Percentiles rank a stretch among this genome's conserved stretches.
phyloP scores from a whole-genome alignment of 1,284 basidiomycete genomes.

The Sparassis latifolia region DNA sequence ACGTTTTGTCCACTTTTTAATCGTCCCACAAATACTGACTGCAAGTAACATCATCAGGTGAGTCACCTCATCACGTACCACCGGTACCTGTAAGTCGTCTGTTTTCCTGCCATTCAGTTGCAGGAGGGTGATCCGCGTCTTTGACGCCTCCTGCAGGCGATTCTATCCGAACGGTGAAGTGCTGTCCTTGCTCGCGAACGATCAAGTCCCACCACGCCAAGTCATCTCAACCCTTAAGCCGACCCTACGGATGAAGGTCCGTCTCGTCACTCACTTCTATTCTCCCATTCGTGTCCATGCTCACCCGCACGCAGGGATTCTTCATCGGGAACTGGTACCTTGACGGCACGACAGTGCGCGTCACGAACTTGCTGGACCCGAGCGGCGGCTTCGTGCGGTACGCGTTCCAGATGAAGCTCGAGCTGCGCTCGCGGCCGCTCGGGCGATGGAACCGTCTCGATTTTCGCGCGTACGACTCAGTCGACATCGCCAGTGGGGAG shows the following conservation, averaged over 20 bases:
- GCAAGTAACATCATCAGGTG: constrained; percentile 33
- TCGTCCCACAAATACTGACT: constrained; percentile 5
- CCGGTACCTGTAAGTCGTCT: constrained; percentile 61
- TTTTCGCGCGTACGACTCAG: constrained; percentile 67
- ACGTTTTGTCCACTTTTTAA: constrained; percentile 23
- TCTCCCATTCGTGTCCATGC: background rate
- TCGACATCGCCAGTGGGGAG: constrained; percentile 74
- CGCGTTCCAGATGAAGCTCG: constrained; percentile 81
- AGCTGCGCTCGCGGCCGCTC: constrained; percentile 69
- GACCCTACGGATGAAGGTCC: constrained; percentile 72
- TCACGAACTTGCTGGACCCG: constrained; percentile 57
- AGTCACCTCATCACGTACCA: constrained; percentile 78
- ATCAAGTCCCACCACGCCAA: constrained; percentile 67
- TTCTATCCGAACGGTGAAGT: constrained; percentile 87
- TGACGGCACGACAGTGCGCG: constrained; percentile 47
- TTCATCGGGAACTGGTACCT: constrained; percentile 66
- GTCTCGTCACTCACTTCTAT: constrained; percentile 1
- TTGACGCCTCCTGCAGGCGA: constrained; percentile 41
- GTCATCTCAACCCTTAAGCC: constrained; percentile 77
- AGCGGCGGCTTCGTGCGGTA: constrained; percentile 39
- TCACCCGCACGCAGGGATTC: constrained; percentile 44
- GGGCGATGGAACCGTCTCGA: constrained; percentile 90
- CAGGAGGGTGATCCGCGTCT: background rate
- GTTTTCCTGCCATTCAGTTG: background rate
- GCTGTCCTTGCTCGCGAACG: constrained; percentile 82